Conservation (phyloP, 768 basidiomycete genomes). For the Amanita polypyramis region DNA sequence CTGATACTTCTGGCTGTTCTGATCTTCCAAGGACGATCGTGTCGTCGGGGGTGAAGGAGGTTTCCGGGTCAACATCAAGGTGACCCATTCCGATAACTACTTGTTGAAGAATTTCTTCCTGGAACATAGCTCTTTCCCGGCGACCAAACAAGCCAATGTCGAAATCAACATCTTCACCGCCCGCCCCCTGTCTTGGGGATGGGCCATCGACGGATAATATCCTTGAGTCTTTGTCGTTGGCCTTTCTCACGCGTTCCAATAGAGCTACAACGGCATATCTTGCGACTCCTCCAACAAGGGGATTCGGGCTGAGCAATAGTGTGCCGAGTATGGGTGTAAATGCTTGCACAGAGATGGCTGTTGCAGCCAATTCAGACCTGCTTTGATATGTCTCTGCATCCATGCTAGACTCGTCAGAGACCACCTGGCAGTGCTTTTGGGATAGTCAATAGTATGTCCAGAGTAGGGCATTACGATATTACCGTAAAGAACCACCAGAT, state of each 20-base stretch:
- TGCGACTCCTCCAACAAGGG: constrained; percentile 60
- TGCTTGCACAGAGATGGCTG: constrained; percentile 64
- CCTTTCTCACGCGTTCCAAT: constrained; percentile 55
- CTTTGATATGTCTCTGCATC: constrained; percentile 20
- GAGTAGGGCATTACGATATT: constrained; percentile 9
- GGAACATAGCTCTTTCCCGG: constrained; percentile 54
- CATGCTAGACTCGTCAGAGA: constrained; percentile 34
- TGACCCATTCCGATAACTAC: constrained; percentile 87
- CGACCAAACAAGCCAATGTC: constrained; percentile 37
- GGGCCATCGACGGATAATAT: constrained; percentile 9
- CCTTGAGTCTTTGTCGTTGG: constrained; percentile 34
- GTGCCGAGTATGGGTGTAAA: constrained; percentile 91
- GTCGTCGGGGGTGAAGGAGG: constrained; percentile 2
- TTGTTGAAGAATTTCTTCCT: constrained; percentile 73
- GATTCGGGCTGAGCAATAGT: constrained; percentile 73
- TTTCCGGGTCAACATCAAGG: constrained; percentile 31
- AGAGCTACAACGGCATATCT: constrained; percentile 72
- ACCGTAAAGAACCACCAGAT: constrained; percentile 92
- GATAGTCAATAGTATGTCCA: constrained; percentile 6
- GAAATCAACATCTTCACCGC: constrained; percentile 23
- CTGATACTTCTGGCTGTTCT: neutral
- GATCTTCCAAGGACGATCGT: neutral
- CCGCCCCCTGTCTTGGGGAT: constrained; percentile 11
- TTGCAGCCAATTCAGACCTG: constrained; percentile 19
- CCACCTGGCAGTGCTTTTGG: constrained; percentile 54